Conservation (phyloP, 306 rosid species). For the Lupinus albus region DNA sequence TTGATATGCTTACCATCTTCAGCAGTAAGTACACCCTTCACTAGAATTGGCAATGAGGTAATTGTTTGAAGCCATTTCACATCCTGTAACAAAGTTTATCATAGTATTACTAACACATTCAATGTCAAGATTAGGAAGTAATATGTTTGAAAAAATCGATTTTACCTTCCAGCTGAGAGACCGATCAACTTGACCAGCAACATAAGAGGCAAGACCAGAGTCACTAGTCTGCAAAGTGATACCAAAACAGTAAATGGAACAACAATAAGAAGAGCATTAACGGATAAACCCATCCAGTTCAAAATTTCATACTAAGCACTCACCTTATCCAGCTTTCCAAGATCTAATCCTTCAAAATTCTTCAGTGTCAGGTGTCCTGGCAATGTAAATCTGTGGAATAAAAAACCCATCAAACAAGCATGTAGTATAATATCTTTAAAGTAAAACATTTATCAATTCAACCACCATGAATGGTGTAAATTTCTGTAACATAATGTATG, state of each 20-base stretch:
- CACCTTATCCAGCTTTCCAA: constrained; percentile 74
- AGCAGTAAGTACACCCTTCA: constrained; percentile 87
- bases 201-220: constrained; percentile 85
- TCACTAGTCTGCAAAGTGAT: constrained; percentile 59
- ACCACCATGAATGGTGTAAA: constrained; percentile 23
- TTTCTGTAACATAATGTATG: neutral
- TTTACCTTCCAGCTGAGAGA: constrained; percentile 90
- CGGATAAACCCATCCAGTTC: constrained; percentile 1
- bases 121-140: constrained; percentile 24
- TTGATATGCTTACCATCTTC: constrained; percentile 70
- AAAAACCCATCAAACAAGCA: constrained; percentile 33
- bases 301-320: constrained; percentile 29
- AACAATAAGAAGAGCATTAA: constrained; percentile 23
- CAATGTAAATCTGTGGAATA: constrained; percentile 64
- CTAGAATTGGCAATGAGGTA: constrained; percentile 81
- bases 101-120: constrained; percentile 32
- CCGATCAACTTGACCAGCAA: constrained; percentile 65
- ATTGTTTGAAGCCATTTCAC: constrained; percentile 95
- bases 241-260: constrained; percentile 14
- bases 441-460: constrained; percentile 20
- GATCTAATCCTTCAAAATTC: constrained; percentile 77
- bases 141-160: constrained; percentile 2
- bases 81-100: constrained; percentile 59
- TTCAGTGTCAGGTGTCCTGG: constrained; percentile 74
- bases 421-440: neutral